Conservation (phyloP, 169 alveolate species). For the Plasmodium vinckei region DNA sequence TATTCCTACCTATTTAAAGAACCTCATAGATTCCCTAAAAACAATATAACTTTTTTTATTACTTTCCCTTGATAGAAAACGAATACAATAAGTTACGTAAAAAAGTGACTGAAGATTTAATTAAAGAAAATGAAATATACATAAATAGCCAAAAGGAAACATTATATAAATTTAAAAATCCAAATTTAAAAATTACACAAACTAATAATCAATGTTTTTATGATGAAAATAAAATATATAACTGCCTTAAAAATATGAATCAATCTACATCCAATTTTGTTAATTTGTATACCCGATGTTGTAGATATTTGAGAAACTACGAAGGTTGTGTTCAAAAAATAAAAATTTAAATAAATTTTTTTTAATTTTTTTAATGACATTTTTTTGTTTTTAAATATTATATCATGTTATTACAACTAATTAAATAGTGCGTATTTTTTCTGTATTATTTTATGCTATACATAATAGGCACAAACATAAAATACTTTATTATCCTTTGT, state of each 20-base stretch:
- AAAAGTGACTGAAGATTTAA: slow-evolving; percentile 18
- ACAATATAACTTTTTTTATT: not conserved
- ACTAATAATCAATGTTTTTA: slow-evolving; percentile 38
- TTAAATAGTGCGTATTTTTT: too few relatives aligned
- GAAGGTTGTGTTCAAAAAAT: slow-evolving; percentile 72
- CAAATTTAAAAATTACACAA: slow-evolving; percentile 7
- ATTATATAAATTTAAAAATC: not conserved
- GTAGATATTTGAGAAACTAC: slow-evolving; percentile 42
- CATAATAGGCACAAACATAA: too few relatives aligned
- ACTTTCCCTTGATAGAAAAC: slow-evolving; percentile 6
- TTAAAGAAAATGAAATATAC: slow-evolving; percentile 36
- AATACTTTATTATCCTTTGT: too few relatives aligned
- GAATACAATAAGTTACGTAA: slow-evolving; percentile 17
- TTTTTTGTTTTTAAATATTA: too few relatives aligned
- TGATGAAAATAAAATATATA: slow-evolving; percentile 63
- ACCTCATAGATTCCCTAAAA: too few relatives aligned
- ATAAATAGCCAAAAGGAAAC: slow-evolving; percentile 23
- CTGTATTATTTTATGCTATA: too few relatives aligned
- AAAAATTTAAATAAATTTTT: slow-evolving; percentile 11
- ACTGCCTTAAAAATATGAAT: slow-evolving; percentile 66
- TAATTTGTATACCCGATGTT: slow-evolving; percentile 57
- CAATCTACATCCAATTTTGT: slow-evolving; percentile 54
- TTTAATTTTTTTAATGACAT: not conserved
- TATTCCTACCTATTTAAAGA: too few relatives aligned
- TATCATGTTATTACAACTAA: too few relatives aligned